Base-by-base conservation (phyloP, 345 rosid species). In the Euclidium syriacum region DNA sequence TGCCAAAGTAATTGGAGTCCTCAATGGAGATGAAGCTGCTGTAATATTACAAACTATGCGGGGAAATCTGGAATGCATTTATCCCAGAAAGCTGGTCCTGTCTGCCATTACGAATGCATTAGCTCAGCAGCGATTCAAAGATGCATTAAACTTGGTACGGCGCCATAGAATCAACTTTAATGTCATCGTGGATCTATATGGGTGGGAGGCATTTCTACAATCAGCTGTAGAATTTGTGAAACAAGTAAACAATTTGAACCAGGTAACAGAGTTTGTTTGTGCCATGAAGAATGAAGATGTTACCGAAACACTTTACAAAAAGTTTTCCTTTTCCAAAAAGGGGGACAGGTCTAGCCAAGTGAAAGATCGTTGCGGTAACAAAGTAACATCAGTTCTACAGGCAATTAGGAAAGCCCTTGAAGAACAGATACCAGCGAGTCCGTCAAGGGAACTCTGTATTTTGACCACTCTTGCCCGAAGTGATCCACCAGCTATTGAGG, bases 81-180 rank as follows among this genome's bases (percentile, higher is more conserved):
- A 81, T 67, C 99, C 99, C 8, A 87, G 99, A 81, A 90, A 94
- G 81, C 64, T 94, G 75, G 99, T 87, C 16, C 68, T 90, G 32
- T 75, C 87, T 18, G 84, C 97, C 52, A 83, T 94, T 58, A 47
- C 80, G 24, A 84, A 86, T 77, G 96, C 89, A 48, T 73, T 94
- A 79, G 71, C 69, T 57, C 85, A 81, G 67, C 47, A 75, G 54
- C 87, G 84, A 64, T 94, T 84, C 60, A 80, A 72, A 71, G 92
- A 90, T 79, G 96, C 96, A 39, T 71, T 90, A 39, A 72, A 79
- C 62, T 85, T 94, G 96, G 99, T 94, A 36, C 84, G 99, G 80
- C 83, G 95, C 39, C 99, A 94, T 15, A 84, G 99, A 73, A 94
- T 90, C 58, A 81, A 94, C 81, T 90, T 94, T 65, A 94, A 94